Evolutionary conservation across 2,329 filamentous ascomycete species (phyloP).

Genomic region (Colletotrichum shisoi): DNA sequence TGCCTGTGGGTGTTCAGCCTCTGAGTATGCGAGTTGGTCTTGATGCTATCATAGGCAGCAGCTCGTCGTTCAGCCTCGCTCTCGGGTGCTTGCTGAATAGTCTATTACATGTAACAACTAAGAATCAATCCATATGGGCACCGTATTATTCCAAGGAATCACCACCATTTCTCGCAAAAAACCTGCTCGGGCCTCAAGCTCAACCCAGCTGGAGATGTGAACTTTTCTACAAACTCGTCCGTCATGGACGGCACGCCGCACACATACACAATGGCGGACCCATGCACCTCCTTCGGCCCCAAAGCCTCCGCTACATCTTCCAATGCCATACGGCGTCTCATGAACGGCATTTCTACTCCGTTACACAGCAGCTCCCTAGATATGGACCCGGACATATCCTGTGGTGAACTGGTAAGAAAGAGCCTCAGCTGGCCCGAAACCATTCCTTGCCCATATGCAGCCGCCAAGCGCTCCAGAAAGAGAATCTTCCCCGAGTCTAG

Average conservation of each 20-base stretch:
- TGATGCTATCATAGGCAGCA: background rate
- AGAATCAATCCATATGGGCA: background rate
- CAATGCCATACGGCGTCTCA: slow-evolving; percentile 53
- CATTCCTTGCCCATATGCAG: slow-evolving; percentile 50
- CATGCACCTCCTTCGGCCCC: slow-evolving; percentile 45
- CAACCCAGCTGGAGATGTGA: slow-evolving; percentile 47
- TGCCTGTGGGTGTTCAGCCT: background rate
- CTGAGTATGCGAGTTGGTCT: background rate
- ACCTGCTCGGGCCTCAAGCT: slow-evolving; percentile 45
- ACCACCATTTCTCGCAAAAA: slow-evolving; percentile 53
- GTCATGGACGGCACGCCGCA: slow-evolving; percentile 76
- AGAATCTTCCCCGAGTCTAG: slow-evolving; percentile 52
- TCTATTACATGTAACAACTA: background rate
- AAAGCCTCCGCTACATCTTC: slow-evolving; percentile 55
- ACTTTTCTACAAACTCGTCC: slow-evolving; percentile 65
- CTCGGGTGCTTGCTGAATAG: background rate
- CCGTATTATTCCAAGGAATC: background rate
- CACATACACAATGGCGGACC: slow-evolving; percentile 66
- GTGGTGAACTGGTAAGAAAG: slow-evolving; percentile 55
- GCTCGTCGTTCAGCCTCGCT: background rate
- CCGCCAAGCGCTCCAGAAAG: slow-evolving; percentile 60
- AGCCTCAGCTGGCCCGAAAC: slow-evolving; percentile 55
- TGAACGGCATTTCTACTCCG: slow-evolving; percentile 45
- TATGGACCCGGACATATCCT: no score
- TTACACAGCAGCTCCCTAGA: slow-evolving; percentile 11